These are phyloP conservation scores for Solanum verrucosum DNA, from an alignment of 257 asterid species.

Conservation along the genomic window DNA sequence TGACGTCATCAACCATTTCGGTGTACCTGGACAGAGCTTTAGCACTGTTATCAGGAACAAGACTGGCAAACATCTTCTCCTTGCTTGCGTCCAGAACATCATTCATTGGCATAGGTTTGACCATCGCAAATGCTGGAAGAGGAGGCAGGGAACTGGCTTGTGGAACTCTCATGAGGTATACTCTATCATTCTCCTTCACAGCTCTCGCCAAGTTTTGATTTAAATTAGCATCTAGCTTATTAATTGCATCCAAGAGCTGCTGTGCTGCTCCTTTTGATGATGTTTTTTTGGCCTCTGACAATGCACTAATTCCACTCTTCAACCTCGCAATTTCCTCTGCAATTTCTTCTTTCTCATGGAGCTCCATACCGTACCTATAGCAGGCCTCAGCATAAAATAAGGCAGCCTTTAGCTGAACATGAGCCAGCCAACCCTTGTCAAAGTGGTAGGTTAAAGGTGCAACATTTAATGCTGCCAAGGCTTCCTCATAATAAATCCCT, in stretches of 20 bases:
- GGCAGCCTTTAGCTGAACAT: constrained; percentile 88
- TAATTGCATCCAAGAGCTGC: constrained; percentile 78
- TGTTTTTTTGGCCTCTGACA: constrained; percentile 72
- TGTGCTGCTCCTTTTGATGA: constrained; percentile 78
- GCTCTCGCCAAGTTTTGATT: constrained; percentile 82
- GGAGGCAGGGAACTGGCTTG: constrained; percentile 67
- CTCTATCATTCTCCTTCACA: constrained; percentile 91
- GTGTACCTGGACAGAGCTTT: constrained; percentile 95
- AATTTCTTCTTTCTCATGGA: constrained; percentile 93
- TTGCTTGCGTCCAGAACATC: constrained; percentile 88
- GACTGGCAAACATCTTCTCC: constrained; percentile 85
- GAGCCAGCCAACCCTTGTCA: constrained; percentile 86
- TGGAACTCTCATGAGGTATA: constrained; percentile 93
- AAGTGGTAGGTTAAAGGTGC: constrained; percentile 86
- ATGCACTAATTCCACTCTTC: constrained; percentile 64
- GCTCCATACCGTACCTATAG: constrained; percentile 78
- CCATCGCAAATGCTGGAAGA: constrained; percentile 88
- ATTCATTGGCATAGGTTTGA: constrained; percentile 83
- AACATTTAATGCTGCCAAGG: constrained; percentile 58
- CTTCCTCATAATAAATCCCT: constrained; percentile 89
- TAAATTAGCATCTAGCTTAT: constrained; percentile 58
- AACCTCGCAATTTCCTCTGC: constrained; percentile 96
- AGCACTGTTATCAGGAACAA: constrained; percentile 93
- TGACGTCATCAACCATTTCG: constrained; percentile 88
- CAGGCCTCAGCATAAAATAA: constrained; percentile 95